Base-by-base conservation (phyloP, 1,284 basidiomycete species). In the Retiboletus flavoniger region DNA sequence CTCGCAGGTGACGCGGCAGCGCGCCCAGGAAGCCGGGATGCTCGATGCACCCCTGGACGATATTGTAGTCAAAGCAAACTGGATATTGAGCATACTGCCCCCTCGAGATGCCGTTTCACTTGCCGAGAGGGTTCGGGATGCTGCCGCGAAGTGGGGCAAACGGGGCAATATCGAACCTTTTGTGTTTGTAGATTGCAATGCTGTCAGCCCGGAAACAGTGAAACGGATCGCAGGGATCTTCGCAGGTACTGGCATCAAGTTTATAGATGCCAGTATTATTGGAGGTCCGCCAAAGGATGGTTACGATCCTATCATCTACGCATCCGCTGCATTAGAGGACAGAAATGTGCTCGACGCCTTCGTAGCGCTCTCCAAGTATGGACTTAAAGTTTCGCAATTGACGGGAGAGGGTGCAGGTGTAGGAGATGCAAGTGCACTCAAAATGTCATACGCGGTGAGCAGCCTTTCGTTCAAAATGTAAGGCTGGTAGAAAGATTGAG, bases 361-460 rank as follows among this genome's bases (percentile, higher is more conserved):
- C 54, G 72, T 64, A 13, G 63, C 55, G 1, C 63, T 82, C 26
- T 66, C 70, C 6, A 63, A 72, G 53, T 75, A 73, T 56, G 81
- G 82, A 7, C 59, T 83, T 36, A 79, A 76, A 60, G 70, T 81
- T 11, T 75, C 72, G 9, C 60, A 72, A 2, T 62, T 84, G 59
- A 74, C 63, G 29, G 79, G 77, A 16, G 76, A 79, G 51, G 78
- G 76, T 21, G 74, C 70, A 2, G 76, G 76, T 1, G 68, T 83
- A 17, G 81, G 84, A 6, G 81, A 79, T 58, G 83, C 83, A 4
- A 85, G 81, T 59, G 81, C 81, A 5, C 63, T 84, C 56, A 84
- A 84, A 67, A 83, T 84, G 82, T 80, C 81, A 16, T 82, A 85
- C 64, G 80, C 80, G 51, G 82, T 84, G 54, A 67, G 78, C 68